These are phyloP conservation scores for Beta vulgaris DNA, from an alignment of 148 eudicot species.

Conservation along the genomic window DNA sequence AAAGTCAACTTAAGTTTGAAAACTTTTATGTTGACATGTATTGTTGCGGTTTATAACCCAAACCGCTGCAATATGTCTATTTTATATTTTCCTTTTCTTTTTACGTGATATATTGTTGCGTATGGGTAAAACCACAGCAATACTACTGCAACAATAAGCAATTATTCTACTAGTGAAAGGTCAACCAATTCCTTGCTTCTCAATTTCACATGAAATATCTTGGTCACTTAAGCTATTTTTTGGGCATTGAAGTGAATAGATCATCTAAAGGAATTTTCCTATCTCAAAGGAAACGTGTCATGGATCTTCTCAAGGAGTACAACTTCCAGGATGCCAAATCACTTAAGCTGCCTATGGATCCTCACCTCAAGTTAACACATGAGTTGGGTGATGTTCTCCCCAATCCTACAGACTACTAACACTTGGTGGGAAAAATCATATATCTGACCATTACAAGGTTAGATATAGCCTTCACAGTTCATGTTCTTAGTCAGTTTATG, in stretches of 20 bases:
- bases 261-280: neutral
- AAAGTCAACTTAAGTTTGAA: too few species aligned
- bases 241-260: neutral
- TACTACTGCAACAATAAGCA: too few species aligned
- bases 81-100: too few species aligned
- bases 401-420: neutral
- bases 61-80: too few species aligned
- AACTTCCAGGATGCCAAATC: neutral
- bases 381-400: neutral
- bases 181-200: neutral
- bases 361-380: neutral
- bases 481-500: neutral
- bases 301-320: neutral
- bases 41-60: too few species aligned
- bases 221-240: too few species aligned
- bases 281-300: neutral
- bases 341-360: neutral
- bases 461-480: neutral
- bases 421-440: neutral
- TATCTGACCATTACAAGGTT: neutral
- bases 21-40: too few species aligned
- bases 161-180: too few species aligned
- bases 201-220: neutral
- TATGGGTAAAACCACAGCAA: too few species aligned
- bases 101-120: too few species aligned